Base-by-base conservation (phyloP, 1,284 basidiomycete species). In the Waitea zeae region DNA sequence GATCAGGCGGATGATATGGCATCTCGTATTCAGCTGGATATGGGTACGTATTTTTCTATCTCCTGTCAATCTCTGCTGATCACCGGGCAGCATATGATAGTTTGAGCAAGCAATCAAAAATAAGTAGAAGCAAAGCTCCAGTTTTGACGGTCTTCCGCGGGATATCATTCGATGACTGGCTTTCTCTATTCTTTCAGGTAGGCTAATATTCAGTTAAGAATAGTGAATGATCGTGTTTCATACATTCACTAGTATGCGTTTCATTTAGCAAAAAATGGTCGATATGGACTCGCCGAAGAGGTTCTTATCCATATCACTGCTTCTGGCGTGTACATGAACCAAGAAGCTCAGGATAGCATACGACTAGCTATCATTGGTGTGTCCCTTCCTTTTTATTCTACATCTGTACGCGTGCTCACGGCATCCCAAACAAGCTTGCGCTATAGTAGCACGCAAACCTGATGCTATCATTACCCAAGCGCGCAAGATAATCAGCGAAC, bases 91-190 rank as follows among this genome's bases (percentile, higher is more conserved):
- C 22, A 26, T 26, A 26, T n/a, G 22, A 26, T 7, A 26, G 22
- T 7, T 26, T n/a, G 22, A 26, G 22, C 22, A 7, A n/a, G n/a
- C n/a, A n/a, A n/a, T n/a, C n/a, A n/a, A n/a, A n/a, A n/a, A n/a
- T n/a, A n/a, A n/a, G n/a, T n/a, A n/a, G n/a, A n/a, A n/a, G n/a
- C n/a, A 26, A 7, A 26, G 22, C 22, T 26, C 22, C 34, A 26
- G n/a, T n/a, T n/a, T n/a, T n/a, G n/a, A n/a, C n/a, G n/a, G 56
- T 67, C 1, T 96, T 93, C 52, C 74, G 90, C 4, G 81, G 83
- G 0, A 63, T 95, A n/a, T 62, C 62, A 2, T 83, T 89, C 43
- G 77, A 83, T 38, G 75, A 84, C 35, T 97, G 93, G 93, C 53
- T 93, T 33, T 60, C 64, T 3, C 50, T 96, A 14, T 77, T 90